Base-by-base conservation (phyloP, 2,329 filamentous ascomycete genomes). In the Tolypocladium album region DNA sequence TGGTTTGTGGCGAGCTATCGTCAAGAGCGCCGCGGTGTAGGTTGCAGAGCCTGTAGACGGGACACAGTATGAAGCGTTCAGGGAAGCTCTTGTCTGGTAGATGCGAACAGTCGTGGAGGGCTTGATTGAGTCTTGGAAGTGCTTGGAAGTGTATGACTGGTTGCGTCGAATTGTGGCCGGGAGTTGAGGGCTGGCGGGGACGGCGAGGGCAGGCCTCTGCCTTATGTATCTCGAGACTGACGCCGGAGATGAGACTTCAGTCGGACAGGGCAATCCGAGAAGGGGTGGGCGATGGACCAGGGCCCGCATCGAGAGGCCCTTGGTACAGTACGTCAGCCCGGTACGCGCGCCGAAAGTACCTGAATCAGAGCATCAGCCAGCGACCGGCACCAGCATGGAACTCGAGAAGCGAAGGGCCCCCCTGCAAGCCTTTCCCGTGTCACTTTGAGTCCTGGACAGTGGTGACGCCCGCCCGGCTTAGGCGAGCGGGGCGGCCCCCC, bases 1-100 rank as follows among this genome's bases (percentile, higher is more conserved):
- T 11, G 20, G n/a, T 12, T 45, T 42, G 40, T 20, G 15, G 20
- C 4, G 39, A n/a, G 15, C 4, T 13, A 63, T 72, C 67, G 63
- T 67, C 63, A 63, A 62, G 60, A 20, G 60, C 61, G 56, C 59
- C 56, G 55, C 17, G 58, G 62, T 64, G 57, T 56, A 62, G 61
- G 56, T 63, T 59, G 47, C 57, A 40, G 58, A 60, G 62, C 59
- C 60, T 62, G 60, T 20, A n/a, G 36, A 22, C 31, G 40, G 34
- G 24, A 42, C 9, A 12, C 13, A n/a, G 5, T 4, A 24, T 15
- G 24, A 20, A 34, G 22, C n/a, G 34, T 39, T 40, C n/a, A 24
- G n/a, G 50, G 9, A 34, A 40, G 36, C 36, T 27, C 12, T 56
- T 40, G 55, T n/a, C 22, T 36, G 31, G 11, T 27, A 34, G 47